These are phyloP conservation scores for Fusarium sp. DNA, from an alignment of 2,329 filamentous ascomycete species.

Conservation along the genomic window DNA sequence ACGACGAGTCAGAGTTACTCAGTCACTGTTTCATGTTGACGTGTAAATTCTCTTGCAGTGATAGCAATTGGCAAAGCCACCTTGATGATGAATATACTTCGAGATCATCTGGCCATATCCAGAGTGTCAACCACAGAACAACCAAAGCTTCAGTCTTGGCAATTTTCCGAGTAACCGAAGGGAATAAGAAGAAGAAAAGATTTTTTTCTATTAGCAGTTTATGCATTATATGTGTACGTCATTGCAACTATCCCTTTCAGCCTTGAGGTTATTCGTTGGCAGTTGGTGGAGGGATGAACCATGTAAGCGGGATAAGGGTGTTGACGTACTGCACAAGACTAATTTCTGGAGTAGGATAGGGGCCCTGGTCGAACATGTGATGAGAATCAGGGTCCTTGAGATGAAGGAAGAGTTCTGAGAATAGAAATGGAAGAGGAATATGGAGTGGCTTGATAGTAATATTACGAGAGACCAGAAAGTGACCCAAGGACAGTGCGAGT, in stretches of 20 bases:
- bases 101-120: not conserved
- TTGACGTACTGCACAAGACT: slow-evolving; percentile 24
- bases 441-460: slow-evolving; percentile 21
- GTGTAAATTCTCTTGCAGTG: not conserved
- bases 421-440: slow-evolving; percentile 28
- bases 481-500: slow-evolving; percentile 27
- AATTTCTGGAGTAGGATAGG: not conserved
- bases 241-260: slow-evolving; percentile 20
- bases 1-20: not conserved
- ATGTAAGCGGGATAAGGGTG: slow-evolving; percentile 26
- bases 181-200: slow-evolving; percentile 3
- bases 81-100: slow-evolving; percentile 33
- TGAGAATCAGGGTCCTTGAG: slow-evolving; percentile 35
- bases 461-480: slow-evolving; percentile 22
- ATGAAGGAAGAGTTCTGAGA: too few species aligned
- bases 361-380: slow-evolving; percentile 19
- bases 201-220: slow-evolving; percentile 20
- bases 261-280: slow-evolving; percentile 12
- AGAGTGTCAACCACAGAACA: not conserved
- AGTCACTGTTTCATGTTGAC: not conserved
- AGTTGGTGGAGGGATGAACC: slow-evolving; percentile 22
- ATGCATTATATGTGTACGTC: slow-evolving; percentile 32
- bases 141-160: slow-evolving; percentile 7
- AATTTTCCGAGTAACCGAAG: slow-evolving; percentile 4
- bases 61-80: slow-evolving; percentile 32